phyloP scores from a whole-genome alignment of 805 yeast genomes.

The Limtongozyma cylindracea region DNA sequence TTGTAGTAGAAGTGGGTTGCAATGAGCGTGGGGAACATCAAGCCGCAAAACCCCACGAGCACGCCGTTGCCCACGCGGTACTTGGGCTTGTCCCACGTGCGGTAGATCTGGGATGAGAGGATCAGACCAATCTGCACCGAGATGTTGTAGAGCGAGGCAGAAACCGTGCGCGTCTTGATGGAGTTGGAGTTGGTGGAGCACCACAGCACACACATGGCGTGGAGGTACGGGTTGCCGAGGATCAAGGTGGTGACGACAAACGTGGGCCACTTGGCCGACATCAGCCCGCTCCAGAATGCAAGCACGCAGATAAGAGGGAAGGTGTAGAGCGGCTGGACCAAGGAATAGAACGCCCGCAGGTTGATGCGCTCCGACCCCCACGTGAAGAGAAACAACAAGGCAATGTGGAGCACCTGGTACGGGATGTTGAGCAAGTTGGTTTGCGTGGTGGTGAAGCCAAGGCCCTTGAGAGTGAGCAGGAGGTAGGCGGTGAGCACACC shows the following conservation, averaged over 20 bases:
- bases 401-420: neutral
- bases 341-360: conserved; percentile 6
- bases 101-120: conserved; percentile 27
- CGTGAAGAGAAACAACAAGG: neutral
- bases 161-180: conserved; percentile 34
- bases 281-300: conserved; percentile 16
- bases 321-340: conserved; percentile 6
- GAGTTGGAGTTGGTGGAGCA: conserved; percentile 36
- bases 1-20: conserved; percentile 12
- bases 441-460: neutral
- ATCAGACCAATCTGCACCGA: conserved; percentile 33
- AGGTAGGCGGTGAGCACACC: neutral
- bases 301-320: conserved; percentile 9
- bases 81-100: conserved; percentile 27
- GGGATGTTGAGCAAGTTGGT: neutral
- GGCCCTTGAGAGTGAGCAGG: neutral
- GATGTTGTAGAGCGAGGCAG: conserved; percentile 42
- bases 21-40: conserved; percentile 5
- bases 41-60: conserved; percentile 10
- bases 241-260: conserved; percentile 11
- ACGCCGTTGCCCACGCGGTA: conserved; percentile 30
- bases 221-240: conserved; percentile 20
- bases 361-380: conserved; percentile 9
- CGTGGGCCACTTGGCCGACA: conserved; percentile 14
- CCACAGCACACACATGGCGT: conserved; percentile 32